Evolutionary conservation across 2,329 filamentous ascomycete species (phyloP), one percentile per base, ranked within the genome.

Genomic region (Cyphellophora europaea): DNA sequence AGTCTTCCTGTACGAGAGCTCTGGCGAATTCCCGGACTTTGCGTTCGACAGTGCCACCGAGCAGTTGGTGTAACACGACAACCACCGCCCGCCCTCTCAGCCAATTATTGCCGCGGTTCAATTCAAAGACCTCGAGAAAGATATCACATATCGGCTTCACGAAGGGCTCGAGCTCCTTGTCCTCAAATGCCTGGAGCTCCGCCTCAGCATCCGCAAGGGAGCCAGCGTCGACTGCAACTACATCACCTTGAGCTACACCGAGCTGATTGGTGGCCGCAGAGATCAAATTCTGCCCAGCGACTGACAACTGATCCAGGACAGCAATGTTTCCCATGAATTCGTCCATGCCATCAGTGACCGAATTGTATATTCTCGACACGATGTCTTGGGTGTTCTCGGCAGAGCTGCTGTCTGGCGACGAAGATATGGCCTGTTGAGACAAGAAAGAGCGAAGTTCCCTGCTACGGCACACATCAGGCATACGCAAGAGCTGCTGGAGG

Each of bases 111-210:
- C 89, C 88, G 41, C 82, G 79, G 57, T 95, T 93, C 25, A 98
- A 72, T 53, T 94, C 88, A 53, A 98, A 98, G 0, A 87, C 76
- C 55, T 98, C 91, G 11, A 98, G 73, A 61, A 98, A 98, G 41
- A 98, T 79, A 57, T 98, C 91, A 59, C 88, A 95, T 42, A 98
- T 95, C 3, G 91, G 93, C 56, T 95, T 98, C 51, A 98, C 91
- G 52, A 98, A 96, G 1, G 91, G 91, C 53, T 93, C 87, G 2
- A 87, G 69, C 49, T 94, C 86, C 51, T 79, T 80, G 53, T 84
- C 80, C 59, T 96, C 89, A 51, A 93, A 96, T 0, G 89, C 89
- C 38, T 88, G 84, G 32, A 98, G 67, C 58, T 96, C 91, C 0
- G 89, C 89, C 59, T 96, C 88, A 0, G 88, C 91, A 62, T 96